These are phyloP conservation scores for Schizophyllum commune DNA, from an alignment of 1,284 basidiomycete species.

Conservation along the genomic window DNA sequence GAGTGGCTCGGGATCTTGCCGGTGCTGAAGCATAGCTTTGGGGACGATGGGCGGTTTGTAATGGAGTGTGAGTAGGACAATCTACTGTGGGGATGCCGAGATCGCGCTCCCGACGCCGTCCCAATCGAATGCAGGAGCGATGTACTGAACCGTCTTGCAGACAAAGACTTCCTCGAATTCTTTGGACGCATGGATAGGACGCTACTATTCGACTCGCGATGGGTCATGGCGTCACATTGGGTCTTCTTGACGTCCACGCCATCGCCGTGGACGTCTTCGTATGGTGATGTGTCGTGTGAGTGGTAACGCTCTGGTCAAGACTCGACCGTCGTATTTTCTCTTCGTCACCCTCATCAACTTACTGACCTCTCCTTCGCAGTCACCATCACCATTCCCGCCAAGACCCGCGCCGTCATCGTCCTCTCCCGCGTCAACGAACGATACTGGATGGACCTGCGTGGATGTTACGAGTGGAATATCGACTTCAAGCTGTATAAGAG, in stretches of 20 bases:
- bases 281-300: slow-evolving; percentile 43
- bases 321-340: no score
- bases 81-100: no score
- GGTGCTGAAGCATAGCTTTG: slow-evolving; percentile 31
- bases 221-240: slow-evolving; percentile 44
- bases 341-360: neutral
- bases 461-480: slow-evolving; percentile 29
- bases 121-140: no score
- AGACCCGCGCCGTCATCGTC: slow-evolving; percentile 35
- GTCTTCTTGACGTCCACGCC: slow-evolving; percentile 29
- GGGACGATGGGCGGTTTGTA: slow-evolving; percentile 45
- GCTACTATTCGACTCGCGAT: slow-evolving; percentile 37
- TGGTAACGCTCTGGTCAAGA: neutral
- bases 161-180: slow-evolving; percentile 39
- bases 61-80: slow-evolving; percentile 50
- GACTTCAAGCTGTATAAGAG: slow-evolving; percentile 41
- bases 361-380: slow-evolving; percentile 21
- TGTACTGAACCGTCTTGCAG: slow-evolving; percentile 16
- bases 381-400: slow-evolving; percentile 30
- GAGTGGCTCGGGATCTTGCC: slow-evolving; percentile 36
- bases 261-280: slow-evolving; percentile 33
- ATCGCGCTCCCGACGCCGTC: no score
- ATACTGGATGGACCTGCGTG: slow-evolving; percentile 32
- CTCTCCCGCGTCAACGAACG: slow-evolving; percentile 40
- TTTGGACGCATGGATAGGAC: slow-evolving; percentile 40